phyloP scores from a whole-genome alignment of 495 filamentous ascomycete genomes.

The Hypoxylon fuscum region DNA sequence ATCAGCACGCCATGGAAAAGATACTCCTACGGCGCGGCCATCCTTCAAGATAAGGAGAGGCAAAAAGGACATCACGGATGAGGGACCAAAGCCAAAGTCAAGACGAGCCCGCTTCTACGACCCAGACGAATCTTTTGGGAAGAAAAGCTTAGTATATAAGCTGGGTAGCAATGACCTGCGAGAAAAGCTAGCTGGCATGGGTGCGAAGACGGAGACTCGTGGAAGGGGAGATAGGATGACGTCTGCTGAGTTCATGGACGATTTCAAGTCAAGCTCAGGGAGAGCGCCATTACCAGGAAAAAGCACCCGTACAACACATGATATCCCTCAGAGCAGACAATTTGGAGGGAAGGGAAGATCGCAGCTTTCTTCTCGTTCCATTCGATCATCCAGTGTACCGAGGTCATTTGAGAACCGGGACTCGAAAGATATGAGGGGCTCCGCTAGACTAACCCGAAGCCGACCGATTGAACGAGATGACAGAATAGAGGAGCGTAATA shows the following conservation, averaged over 20 bases:
- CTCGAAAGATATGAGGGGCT: background rate
- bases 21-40: conserved; percentile 13
- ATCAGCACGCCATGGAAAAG: conserved; percentile 3
- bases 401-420: background rate
- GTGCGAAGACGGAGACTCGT: background rate
- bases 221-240: conserved; percentile 5
- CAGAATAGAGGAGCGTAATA: background rate
- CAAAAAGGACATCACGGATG: conserved; percentile 56
- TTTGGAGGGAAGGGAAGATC: background rate
- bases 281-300: background rate
- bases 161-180: conserved; percentile 43
- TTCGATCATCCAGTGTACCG: background rate
- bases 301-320: background rate
- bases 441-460: background rate
- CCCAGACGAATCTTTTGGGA: conserved; percentile 49
- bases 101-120: conserved; percentile 56
- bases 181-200: conserved; percentile 19
- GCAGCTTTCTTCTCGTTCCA: background rate
- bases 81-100: conserved; percentile 44
- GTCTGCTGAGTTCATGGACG: conserved; percentile 25
- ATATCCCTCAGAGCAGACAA: background rate
- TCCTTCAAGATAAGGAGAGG: conserved; percentile 53
- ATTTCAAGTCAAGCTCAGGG: conserved; percentile 24
- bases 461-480: background rate
- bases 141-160: conserved; percentile 57